Evolutionary conservation across 352 stramenopile species (phyloP), one percentile per base, ranked within the genome.

Genomic region (Blastocystis sp.): DNA sequence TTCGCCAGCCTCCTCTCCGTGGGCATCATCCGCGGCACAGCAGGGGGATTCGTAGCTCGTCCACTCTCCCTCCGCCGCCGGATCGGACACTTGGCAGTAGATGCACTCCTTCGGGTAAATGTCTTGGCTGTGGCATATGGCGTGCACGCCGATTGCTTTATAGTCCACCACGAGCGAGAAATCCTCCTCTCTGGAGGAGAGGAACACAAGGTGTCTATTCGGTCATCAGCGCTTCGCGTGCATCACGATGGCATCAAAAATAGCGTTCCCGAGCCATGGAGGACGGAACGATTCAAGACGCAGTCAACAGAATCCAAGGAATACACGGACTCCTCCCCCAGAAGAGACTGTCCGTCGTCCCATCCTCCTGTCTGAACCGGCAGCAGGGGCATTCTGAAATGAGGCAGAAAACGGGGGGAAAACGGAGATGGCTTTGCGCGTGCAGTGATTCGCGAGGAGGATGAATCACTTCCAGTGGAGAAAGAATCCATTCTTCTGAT

Each of bases 71-170:
- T 62, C 38, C 48, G 65, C 21, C 23, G 65, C 23, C 43, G 74
- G 74, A 52, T 84, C 74, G 19, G 74, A 84, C 7, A 84, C 45
- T 56, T 84, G 74, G 23, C 74, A 84, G 28, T 84, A 84, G 38
- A 84, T 69, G 61, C 74, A 84, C n/a, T 61, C 53, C 2, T 62
- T 52, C 60, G 67, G 67, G 48, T 84, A 84, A 28, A 84, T 84
- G 38, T 84, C 74, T 17, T 52, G 21, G 66, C 74, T 84, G 60
- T 84, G 74, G 41, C 74, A 84, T 53, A 84, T 69, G 0, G 74
- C 74, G 66, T 84, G 74, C 17, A 84, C 74, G n/a, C 74, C 74
- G 53, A 84, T 84, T 21, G 74, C 74, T 28, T 45, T 62, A 28
- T 67, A 84, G 28, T 84, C 74, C 23, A 84, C 43, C 7, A 70